Base-by-base conservation (phyloP, 2,329 filamentous ascomycete species). In the Talaromyces atroroseus region DNA sequence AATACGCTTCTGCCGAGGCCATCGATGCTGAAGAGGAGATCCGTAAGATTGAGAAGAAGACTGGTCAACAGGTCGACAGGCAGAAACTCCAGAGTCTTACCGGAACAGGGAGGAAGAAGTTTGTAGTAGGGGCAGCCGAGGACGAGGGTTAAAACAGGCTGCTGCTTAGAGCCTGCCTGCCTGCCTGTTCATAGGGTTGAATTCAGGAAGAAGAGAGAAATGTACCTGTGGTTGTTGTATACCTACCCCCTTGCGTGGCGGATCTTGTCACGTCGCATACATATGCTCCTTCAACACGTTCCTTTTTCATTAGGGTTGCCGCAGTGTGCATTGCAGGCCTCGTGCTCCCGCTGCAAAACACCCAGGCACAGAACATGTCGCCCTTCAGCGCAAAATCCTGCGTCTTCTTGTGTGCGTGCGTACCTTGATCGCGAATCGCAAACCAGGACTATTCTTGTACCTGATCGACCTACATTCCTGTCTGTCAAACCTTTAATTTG, bases 21-120 rank as follows among this genome's bases (percentile, higher is more conserved):
- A 81, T 94, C 63, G 92, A 97, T 76, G 87, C 94, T 2, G 94
- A 99, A 77, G 90, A 92, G 74, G 92, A 97, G 76, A 94, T 99
- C 69, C 87, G 89, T 71, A 92, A 90, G 78, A 96, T 99, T 88
- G 90, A 95, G 76, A 89, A 89, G 81, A 99, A 96, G 81, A 88
- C 95, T 68, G 89, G 89, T 60, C 85, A 87, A 59, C 92, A 97
- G 76, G 84, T 89, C 71, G 89, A 95, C 77, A 94, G 92, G 76
- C 88, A 97, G 67, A 89, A 89, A 65, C 78, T 96, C 68, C 90
- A 95, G 76, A 87, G 90, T 72, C 86, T 97, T 68, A 92, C 88
- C 61, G 89, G 88, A 66, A 83, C 83, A 68, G 89, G 88, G 58
- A 74, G 92, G 68, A 91, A 87, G 75, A 95, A 90, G 80, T 91